Percentiles rank a stretch among this genome's conserved stretches.
phyloP scores from a whole-genome alignment of 768 basidiomycete genomes.

The Leccinum rimulosum region DNA sequence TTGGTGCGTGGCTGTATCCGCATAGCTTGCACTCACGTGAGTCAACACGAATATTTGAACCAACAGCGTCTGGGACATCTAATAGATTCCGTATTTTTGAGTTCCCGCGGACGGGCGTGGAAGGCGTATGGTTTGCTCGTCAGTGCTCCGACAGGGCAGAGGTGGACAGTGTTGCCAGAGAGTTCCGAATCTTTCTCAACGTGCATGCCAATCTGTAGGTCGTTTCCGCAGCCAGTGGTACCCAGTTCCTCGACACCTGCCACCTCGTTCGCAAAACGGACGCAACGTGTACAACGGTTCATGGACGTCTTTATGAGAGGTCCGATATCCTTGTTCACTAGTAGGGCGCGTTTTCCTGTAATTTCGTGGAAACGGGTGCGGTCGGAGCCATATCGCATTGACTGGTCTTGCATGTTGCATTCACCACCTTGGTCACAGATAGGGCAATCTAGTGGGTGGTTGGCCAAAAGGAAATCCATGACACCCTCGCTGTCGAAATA shows the following conservation, averaged over 20 bases:
- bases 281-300: conserved; percentile 98
- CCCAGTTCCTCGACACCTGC: conserved; percentile 98
- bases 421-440: conserved; percentile 99
- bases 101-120: conserved; percentile 96
- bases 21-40: conserved; percentile 95
- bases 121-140: conserved; percentile 99
- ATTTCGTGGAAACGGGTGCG: conserved; percentile 98
- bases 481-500: conserved; percentile 75
- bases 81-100: conserved; percentile 95
- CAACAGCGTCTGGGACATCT: conserved; percentile 93
- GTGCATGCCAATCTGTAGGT: conserved; percentile 98
- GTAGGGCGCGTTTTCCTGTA: conserved; percentile 91
- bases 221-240: conserved; percentile 95
- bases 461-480: conserved; percentile 97
- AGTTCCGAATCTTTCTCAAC: conserved; percentile 97
- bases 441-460: conserved; percentile 97
- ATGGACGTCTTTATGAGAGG: conserved; percentile 98
- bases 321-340: conserved; percentile 94
- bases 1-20: conserved; percentile 94
- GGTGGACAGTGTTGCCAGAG: conserved; percentile 94
- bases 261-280: conserved; percentile 98
- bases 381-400: conserved; percentile 98
- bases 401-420: conserved; percentile 98
- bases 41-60: conserved; percentile 95
- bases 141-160: conserved; percentile 97